A percentile compares a stretch with the other conserved stretches of the same genome.
Evolutionary conservation across 2,329 filamentous ascomycete genomes (phyloP).

Genomic region (Aspergillus neoniger): DNA sequence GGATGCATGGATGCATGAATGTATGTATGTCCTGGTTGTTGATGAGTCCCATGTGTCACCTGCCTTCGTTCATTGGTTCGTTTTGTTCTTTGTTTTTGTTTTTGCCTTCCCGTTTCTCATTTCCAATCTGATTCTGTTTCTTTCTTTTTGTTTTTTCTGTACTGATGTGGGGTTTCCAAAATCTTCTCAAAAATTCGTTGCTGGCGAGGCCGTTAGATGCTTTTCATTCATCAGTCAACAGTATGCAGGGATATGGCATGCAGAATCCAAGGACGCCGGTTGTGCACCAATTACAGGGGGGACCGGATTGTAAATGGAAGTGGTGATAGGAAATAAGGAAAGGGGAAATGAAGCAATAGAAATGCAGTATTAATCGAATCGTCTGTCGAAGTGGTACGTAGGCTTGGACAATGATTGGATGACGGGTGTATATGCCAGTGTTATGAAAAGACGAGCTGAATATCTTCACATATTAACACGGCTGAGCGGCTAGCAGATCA

Average conservation of each 20-base stretch:
- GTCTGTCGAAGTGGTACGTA: constrained; percentile 16
- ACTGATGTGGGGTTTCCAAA: neutral
- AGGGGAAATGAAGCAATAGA: constrained; percentile 8
- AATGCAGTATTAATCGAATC: constrained; percentile 16
- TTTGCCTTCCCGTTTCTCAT: neutral
- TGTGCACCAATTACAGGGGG: constrained; percentile 22
- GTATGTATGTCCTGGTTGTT: constrained; percentile 6
- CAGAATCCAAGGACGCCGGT: constrained; percentile 24
- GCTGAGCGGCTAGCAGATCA: constrained; percentile 6
- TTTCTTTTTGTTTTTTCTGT: constrained; percentile 1
- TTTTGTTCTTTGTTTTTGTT: too few relatives aligned
- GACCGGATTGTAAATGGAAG: constrained; percentile 17
- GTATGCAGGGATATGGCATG: constrained; percentile 11
- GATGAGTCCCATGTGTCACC: constrained; percentile 4
- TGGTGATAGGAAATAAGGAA: constrained; percentile 19
- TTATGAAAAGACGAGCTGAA: neutral
- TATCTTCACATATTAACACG: constrained; percentile 4
- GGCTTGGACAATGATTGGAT: constrained; percentile 11
- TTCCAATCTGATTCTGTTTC: neutral
- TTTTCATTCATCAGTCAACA: constrained; percentile 13
- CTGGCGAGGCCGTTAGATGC: constrained; percentile 13
- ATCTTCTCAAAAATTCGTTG: constrained; percentile 7
- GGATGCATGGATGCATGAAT: neutral
- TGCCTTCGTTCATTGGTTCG: neutral
- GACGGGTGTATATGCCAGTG: constrained; percentile 8